These are phyloP conservation scores for Geotrichum bryndzae DNA, from an alignment of 1,139 yeast species.

Conservation along the genomic window DNA sequence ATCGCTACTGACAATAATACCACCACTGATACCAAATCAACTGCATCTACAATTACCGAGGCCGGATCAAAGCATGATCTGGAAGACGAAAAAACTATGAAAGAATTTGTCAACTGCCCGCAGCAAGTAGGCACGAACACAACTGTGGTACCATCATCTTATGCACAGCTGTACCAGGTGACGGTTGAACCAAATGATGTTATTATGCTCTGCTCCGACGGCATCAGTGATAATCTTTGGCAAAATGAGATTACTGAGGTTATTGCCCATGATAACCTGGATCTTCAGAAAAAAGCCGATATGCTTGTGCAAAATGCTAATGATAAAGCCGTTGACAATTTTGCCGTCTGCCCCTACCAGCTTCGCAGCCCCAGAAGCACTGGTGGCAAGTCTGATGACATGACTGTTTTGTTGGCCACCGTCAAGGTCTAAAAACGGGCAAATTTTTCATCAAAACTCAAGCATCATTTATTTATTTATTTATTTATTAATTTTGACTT, in stretches of 20 bases:
- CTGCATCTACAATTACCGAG: not conserved
- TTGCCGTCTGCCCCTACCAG: constrained; percentile 23
- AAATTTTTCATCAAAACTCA: not conserved
- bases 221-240: constrained; percentile 80
- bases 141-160: not conserved
- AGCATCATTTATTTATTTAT: not conserved
- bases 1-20: not conserved
- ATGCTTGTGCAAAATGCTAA: constrained; percentile 16
- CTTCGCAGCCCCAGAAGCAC: constrained; percentile 9
- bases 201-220: constrained; percentile 85
- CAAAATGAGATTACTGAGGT: constrained; percentile 57
- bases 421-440: constrained; percentile 3
- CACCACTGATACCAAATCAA: not conserved
- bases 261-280: constrained; percentile 31
- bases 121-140: constrained; percentile 16
- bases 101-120: constrained; percentile 7
- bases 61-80: not conserved
- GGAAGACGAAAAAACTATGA: not conserved
- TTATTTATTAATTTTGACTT: not conserved
- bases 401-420: constrained; percentile 18
- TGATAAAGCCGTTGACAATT: constrained; percentile 21
- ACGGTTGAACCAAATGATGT: constrained; percentile 53
- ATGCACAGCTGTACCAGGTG: not conserved
- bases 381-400: constrained; percentile 23
- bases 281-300: constrained; percentile 18